These are phyloP conservation scores for Scheffersomyces lignicola DNA, from an alignment of 1,139 yeast species.

Conservation along the genomic window DNA sequence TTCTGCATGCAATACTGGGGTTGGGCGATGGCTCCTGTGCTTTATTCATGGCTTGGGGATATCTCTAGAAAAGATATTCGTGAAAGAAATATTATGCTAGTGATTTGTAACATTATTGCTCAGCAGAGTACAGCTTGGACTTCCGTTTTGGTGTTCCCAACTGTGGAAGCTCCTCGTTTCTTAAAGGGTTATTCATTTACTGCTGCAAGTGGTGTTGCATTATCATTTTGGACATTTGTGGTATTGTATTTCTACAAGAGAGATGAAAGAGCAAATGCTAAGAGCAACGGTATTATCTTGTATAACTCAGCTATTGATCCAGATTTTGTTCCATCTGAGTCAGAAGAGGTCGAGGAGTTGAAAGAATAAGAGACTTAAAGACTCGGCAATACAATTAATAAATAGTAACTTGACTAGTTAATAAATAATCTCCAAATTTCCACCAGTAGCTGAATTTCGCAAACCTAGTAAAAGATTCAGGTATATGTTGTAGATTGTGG, in stretches of 20 bases:
- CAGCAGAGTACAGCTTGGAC: conserved; percentile 47
- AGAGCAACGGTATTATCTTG: conserved; percentile 51
- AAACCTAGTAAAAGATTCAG: too few species aligned
- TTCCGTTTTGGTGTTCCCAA: conserved; percentile 49
- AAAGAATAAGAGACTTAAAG: too few species aligned
- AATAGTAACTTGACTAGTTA: too few species aligned
- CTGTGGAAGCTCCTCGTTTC: conserved; percentile 41
- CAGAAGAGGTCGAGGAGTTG: background rate
- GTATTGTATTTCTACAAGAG: conserved; percentile 59
- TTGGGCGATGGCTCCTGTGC: conserved; percentile 53
- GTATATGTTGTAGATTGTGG: too few species aligned
- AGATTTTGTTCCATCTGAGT: conserved; percentile 2
- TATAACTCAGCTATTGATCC: conserved; percentile 33
- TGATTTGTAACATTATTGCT: conserved; percentile 45
- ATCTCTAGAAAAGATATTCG: conserved; percentile 46
- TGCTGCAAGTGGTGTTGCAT: conserved; percentile 51
- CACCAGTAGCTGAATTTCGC: too few species aligned
- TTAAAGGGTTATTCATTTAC: conserved; percentile 48
- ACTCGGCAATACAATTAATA: too few species aligned
- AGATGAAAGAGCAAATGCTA: conserved; percentile 53
- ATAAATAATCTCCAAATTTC: too few species aligned
- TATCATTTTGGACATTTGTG: conserved; percentile 53
- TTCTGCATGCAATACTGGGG: conserved; percentile 47
- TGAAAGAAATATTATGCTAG: conserved; percentile 44
- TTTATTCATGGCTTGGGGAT: conserved; percentile 48